Evolutionary conservation across 495 filamentous ascomycete species (phyloP), one percentile per base, ranked within the genome.

Genomic region (Xylaria castorea): DNA sequence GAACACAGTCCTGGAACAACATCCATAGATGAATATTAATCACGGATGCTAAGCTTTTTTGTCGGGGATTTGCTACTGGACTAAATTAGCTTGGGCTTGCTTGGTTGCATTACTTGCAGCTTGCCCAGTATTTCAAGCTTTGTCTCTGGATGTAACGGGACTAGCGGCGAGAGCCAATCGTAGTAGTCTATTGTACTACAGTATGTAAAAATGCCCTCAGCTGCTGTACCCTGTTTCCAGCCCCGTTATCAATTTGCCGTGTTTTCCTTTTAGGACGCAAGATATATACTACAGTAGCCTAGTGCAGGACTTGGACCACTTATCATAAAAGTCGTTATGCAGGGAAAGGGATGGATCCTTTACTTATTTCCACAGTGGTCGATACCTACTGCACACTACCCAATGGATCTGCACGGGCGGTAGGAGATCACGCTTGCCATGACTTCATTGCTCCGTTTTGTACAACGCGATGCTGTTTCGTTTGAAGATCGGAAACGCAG

Each of bases 41-140:
- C 16, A 57, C 27, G 18, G 27, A 61, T 61, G 57, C 57, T 60
- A 61, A 61, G 58, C 58, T 61, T 61, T 61, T 61, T 38, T 12
- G 9, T 30, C 7, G 34, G 58, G n/a, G 58, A 22, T 61, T 61
- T 36, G 2, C 7, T 22, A 36, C 32, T 3, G 4, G 14, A 22
- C 25, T 61, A 38, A 38, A 30, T 61, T 61, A 61, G 58, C 12
- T 12, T 18, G 18, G 30, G 16, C 38, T 61, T 38, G 58, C 12
- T 12, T 18, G 18, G 30, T 60, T 36, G 57, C 32, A 60, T 60
- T 60, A 5, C 57, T 36, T 38, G 58, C 58, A 61, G 27, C n/a
- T 3, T 22, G 32, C 38, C 32, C n/a, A n/a, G n/a, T n/a, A n/a
- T 38, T 61, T 61, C 34, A 61, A 61, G 58, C 34, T 40, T n/a